Conservation (phyloP, 192 early-diverging fungal species). For the Pilobolus umbonatus region DNA sequence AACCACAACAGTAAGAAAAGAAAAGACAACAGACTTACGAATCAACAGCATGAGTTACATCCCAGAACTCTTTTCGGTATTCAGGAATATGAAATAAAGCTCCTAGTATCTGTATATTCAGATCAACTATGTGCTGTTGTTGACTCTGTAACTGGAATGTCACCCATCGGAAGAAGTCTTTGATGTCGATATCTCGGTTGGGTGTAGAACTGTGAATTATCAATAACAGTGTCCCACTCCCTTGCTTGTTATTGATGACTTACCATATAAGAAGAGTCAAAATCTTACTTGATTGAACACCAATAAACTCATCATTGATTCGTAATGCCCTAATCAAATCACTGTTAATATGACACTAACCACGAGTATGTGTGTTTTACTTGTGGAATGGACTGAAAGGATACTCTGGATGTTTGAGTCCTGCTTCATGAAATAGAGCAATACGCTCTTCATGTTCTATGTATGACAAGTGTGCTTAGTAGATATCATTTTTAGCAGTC, state of each 20-base stretch:
- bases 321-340: conserved; percentile 54
- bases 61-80: conserved; percentile 57
- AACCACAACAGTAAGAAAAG: too few relatives aligned
- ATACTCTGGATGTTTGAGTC: conserved; percentile 25
- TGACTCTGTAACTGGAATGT: conserved; percentile 54
- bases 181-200: conserved; percentile 40
- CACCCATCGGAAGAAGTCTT: conserved; percentile 67
- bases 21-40: conserved; percentile 36
- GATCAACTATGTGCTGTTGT: conserved; percentile 61
- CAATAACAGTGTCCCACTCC: too few relatives aligned
- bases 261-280: conserved; percentile 63
- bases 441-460: conserved; percentile 48
- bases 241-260: conserved; percentile 5
- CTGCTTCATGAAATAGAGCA: conserved; percentile 36
- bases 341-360: not conserved
- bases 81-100: conserved; percentile 57
- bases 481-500: not conserved
- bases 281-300: conserved; percentile 82
- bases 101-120: conserved; percentile 78
- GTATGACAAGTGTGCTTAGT: too few relatives aligned
- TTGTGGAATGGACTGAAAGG: conserved; percentile 49
- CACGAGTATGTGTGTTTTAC: conserved; percentile 18
- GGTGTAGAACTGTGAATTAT: conserved; percentile 29
- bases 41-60: conserved; percentile 50
- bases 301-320: conserved; percentile 85